A percentile compares a stretch with the other conserved stretches of the same genome.
Evolutionary conservation across 179 eudicot genomes (phyloP).

Genomic region (Nepenthes alata): DNA sequence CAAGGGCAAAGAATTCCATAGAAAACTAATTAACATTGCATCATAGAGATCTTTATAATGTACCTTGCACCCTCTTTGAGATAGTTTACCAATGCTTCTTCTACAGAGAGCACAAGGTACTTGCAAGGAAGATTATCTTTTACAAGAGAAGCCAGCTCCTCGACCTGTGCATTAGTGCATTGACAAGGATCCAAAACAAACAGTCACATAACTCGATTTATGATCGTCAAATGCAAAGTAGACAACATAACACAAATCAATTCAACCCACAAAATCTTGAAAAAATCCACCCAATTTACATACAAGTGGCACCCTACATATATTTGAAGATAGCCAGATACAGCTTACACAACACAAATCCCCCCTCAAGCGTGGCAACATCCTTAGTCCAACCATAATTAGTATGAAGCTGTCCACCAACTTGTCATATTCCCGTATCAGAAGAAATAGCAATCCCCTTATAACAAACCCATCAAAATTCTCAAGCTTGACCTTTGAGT

Average conservation of each 20-base stretch:
- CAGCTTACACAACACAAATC: too few relatives aligned
- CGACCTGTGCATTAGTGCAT: constrained; percentile 39
- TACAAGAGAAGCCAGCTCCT: constrained; percentile 83
- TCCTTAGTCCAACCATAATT: too few relatives aligned
- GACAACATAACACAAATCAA: not conserved
- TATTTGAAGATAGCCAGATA: too few relatives aligned
- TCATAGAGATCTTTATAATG: not conserved
- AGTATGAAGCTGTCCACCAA: too few relatives aligned
- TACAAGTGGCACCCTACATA: too few relatives aligned
- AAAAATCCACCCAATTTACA: too few relatives aligned
- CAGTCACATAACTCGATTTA: not conserved
- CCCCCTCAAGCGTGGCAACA: too few relatives aligned
- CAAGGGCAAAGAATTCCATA: not conserved
- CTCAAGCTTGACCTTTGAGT: too few relatives aligned
- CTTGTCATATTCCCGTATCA: too few relatives aligned
- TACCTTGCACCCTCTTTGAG: constrained; percentile 69
- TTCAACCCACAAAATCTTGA: too few relatives aligned
- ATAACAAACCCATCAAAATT: too few relatives aligned
- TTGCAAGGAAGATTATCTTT: constrained; percentile 76
- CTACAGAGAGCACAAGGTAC: constrained; percentile 74
- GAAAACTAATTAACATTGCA: not conserved
- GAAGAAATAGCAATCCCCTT: too few relatives aligned
- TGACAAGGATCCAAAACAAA: not conserved
- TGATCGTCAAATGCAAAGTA: not conserved
- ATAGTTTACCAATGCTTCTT: constrained; percentile 62